A percentile compares a stretch with the other conserved stretches of the same genome.
These are phyloP conservation scores for Coleophoma crateriformis DNA, from an alignment of 2,329 filamentous ascomycete genomes.

Conservation along the genomic window DNA sequence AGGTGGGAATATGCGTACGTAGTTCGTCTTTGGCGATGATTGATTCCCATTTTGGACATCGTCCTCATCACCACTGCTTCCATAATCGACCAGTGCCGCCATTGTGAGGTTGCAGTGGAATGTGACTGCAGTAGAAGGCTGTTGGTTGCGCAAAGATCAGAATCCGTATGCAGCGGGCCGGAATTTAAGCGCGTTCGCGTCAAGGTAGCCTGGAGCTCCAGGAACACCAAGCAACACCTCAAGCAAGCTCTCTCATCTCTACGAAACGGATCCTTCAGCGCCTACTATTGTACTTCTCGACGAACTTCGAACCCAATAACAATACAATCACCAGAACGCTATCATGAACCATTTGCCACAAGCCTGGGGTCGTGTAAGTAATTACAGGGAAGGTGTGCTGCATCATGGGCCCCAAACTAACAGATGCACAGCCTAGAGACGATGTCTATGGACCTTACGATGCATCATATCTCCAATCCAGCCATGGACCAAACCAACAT, in stretches of 20 bases:
- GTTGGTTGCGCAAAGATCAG: not conserved
- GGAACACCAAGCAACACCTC: not conserved
- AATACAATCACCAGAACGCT: not conserved
- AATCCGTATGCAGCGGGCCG: not conserved
- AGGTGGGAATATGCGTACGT: slow-evolving; percentile 9
- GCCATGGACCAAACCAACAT: slow-evolving; percentile 66
- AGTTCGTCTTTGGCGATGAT: too few species aligned
- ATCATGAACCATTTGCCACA: slow-evolving; percentile 68
- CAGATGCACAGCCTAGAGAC: slow-evolving; percentile 71
- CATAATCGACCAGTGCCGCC: slow-evolving; percentile 31
- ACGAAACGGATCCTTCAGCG: slow-evolving; percentile 3
- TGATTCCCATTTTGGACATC: slow-evolving; percentile 9
- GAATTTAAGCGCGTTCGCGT: slow-evolving; percentile 14
- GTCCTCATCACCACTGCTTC: slow-evolving; percentile 32
- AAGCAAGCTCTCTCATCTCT: slow-evolving; percentile 3
- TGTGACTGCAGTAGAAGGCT: not conserved
- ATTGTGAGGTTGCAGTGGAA: slow-evolving; percentile 11
- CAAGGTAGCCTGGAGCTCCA: slow-evolving; percentile 12
- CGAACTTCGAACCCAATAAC: not conserved
- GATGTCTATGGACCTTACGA: slow-evolving; percentile 96
- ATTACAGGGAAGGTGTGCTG: not conserved
- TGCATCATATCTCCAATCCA: slow-evolving; percentile 71
- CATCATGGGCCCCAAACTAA: slow-evolving; percentile 25
- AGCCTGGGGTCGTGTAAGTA: slow-evolving; percentile 65
- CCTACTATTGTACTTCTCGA: not conserved